Evolutionary conservation across 768 basidiomycete genomes (phyloP).

Genomic region (Grammothele lineata): DNA sequence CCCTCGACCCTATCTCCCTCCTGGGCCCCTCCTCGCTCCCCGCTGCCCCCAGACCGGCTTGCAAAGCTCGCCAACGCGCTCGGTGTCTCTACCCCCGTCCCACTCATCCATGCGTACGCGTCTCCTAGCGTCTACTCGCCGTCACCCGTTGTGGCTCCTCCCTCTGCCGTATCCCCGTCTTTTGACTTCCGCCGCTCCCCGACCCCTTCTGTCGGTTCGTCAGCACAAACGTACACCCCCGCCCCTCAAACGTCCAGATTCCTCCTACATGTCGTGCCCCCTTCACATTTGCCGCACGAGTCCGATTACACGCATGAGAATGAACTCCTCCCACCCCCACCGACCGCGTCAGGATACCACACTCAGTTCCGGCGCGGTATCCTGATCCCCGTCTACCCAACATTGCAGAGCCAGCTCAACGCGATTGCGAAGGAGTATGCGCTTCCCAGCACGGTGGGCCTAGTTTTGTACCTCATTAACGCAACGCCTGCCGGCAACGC

Average conservation of each 20-base stretch:
- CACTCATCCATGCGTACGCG: constrained; percentile 34
- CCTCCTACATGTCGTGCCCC: constrained; percentile 83
- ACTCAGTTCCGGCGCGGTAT: constrained; percentile 77
- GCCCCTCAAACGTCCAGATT: constrained; percentile 55
- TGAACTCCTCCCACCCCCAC: constrained; percentile 48
- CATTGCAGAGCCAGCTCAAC: constrained; percentile 73
- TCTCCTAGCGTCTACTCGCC: constrained; percentile 13
- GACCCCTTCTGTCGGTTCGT: constrained; percentile 31
- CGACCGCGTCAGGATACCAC: constrained; percentile 70
- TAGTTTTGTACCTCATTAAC: constrained; percentile 77
- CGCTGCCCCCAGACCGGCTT: constrained; percentile 70
- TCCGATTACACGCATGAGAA: constrained; percentile 38
- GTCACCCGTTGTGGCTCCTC: constrained; percentile 9
- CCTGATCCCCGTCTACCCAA: constrained; percentile 82
- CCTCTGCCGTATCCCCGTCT: constrained; percentile 15
- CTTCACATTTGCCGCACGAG: constrained; percentile 64
- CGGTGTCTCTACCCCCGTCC: constrained; percentile 72
- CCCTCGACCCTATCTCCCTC: constrained; percentile 16
- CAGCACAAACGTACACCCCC: constrained; percentile 32
- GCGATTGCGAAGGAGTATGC: constrained; percentile 94
- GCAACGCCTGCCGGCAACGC: constrained; percentile 22
- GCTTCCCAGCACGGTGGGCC: constrained; percentile 78
- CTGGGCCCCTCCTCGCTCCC: constrained; percentile 68
- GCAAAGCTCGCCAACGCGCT: constrained; percentile 85
- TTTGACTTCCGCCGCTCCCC: constrained; percentile 43